phyloP scores from a whole-genome alignment of 2,329 filamentous ascomycete genomes.

The Tolypocladium amazonense region DNA sequence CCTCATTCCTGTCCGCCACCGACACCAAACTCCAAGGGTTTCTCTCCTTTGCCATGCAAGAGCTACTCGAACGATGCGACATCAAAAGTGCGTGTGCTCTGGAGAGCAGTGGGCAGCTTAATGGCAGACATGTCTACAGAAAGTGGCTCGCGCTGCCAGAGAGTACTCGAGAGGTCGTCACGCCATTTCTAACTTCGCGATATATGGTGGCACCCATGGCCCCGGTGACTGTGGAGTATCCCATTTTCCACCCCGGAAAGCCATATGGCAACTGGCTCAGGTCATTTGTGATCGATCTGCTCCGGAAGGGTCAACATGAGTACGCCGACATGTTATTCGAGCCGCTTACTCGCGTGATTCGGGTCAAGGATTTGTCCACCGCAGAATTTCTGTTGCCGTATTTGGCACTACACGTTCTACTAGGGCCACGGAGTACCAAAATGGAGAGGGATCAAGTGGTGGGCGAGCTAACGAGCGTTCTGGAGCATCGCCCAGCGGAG shows the following conservation, averaged over 20 bases:
- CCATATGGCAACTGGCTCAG: slow-evolving; percentile 76
- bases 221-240: slow-evolving; percentile 53
- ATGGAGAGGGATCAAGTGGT: slow-evolving; percentile 54
- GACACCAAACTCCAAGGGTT: slow-evolving; percentile 85
- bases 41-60: slow-evolving; percentile 89
- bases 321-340: slow-evolving; percentile 72
- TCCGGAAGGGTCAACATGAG: slow-evolving; percentile 64
- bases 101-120: slow-evolving; percentile 26
- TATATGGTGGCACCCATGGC: slow-evolving; percentile 62
- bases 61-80: slow-evolving; percentile 68
- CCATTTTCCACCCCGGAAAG: slow-evolving; percentile 60
- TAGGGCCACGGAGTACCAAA: slow-evolving; percentile 53
- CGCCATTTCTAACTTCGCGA: slow-evolving; percentile 75
- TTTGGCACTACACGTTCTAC: slow-evolving; percentile 69
- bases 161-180: slow-evolving; percentile 67
- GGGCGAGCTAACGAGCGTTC: slow-evolving; percentile 63
- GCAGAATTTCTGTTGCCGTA: slow-evolving; percentile 85
- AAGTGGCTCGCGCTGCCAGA: slow-evolving; percentile 75
- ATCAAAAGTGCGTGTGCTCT: slow-evolving; percentile 48
- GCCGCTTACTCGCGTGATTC: slow-evolving; percentile 70
- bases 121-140: slow-evolving; percentile 50
- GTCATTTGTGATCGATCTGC: slow-evolving; percentile 67
- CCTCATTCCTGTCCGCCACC: slow-evolving; percentile 81
- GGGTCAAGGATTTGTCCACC: slow-evolving; percentile 76
- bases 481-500: slow-evolving; percentile 48